Evolutionary conservation across 345 rosid genomes (phyloP), one percentile per base, ranked within the genome.

Genomic region (Eucalyptus pauciflora): DNA sequence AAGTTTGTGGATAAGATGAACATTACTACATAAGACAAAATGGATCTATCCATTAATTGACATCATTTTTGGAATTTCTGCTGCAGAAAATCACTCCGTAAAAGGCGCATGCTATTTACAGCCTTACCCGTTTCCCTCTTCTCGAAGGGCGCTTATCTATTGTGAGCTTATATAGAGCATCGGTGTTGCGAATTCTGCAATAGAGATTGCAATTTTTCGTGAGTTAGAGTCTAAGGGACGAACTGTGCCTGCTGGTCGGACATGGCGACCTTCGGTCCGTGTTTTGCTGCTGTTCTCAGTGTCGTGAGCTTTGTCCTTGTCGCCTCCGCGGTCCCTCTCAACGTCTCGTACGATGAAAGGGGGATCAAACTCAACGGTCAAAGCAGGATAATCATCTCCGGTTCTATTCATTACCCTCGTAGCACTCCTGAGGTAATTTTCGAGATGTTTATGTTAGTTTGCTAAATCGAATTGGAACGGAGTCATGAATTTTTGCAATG

Each of bases 331-430:
- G 43, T 22, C 14, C 87, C 88, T 27, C 41, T 50, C 85, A 85
- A 92, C 3, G 89, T 89, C 62, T 81, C 91, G 12, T 89, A 87
- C n/a, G 93, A 92, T 86, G 76, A 79, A 15, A 91, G 89, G 87
- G 94, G 92, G 2, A 18, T 94, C 41, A 90, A 56, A 69, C 87
- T 94, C 50, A 88, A 94, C 90, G 94, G 96, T 48, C 88, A 90
- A 37, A 90, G 93, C 50, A 90, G 87, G 88, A 88, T 94, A 86
- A 87, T 94, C 27, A 45, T 94, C 45, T 90, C 96, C 10, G 95
- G 96, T 45, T 88, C 96, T 18, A 93, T 94, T 71, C 96, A 94
- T 64, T 94, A 94, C 80, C 95, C 96, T 50, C 90, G 96, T 51
- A 94, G 96, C 87, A 89, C 92, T 46, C 92, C 94, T 71, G 89